Evolutionary conservation across 345 rosid species (phyloP), one percentile per base, ranked within the genome.

Genomic region (Gynandropsis gynandra): DNA sequence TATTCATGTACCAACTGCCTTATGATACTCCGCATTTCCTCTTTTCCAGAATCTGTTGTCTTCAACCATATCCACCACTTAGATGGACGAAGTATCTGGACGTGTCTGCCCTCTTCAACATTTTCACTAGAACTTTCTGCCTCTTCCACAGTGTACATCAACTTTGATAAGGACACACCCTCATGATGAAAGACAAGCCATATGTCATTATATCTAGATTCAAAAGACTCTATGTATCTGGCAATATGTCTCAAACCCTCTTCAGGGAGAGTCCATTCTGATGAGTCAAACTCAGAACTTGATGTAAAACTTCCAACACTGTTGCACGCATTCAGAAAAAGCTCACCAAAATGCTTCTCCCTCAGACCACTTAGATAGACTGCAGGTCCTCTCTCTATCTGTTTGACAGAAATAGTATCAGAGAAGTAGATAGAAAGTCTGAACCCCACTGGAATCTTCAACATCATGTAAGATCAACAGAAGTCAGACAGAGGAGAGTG

Each of bases 61-160:
- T 77, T 90, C 81, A 90, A 66, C 98, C 96, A 83, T 42, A 70
- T 80, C 98, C 98, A 90, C 95, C 96, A 90, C 68, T 83, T 80
- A 8, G 96, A 90, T 10, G 96, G 94, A 54, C 64, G 79, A 71
- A 89, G 69, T 39, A 86, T 70, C 69, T 76, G 85, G 37, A 68
- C 64, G 21, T 34, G 81, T 51, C 72, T 86, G 47, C 64, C 73
- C 50, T 75, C 79, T 65, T 79, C 82, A 61, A 63, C 60, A 48
- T 68, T 80, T 63, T 72, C 81, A 38, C 54, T 59, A 31, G 63
- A 37, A 37, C 71, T 72, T 66, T 72, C 76, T 36, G 68, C 65
- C 70, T 80, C 84, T 63, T 83, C 89, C 50, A 74, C 71, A 14
- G 96, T 71, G 67, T 90, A 86, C 54, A 90, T 62, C 61, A 90